These are phyloP conservation scores for Butyriboletus loyo DNA, from an alignment of 768 basidiomycete species.

Conservation along the genomic window DNA sequence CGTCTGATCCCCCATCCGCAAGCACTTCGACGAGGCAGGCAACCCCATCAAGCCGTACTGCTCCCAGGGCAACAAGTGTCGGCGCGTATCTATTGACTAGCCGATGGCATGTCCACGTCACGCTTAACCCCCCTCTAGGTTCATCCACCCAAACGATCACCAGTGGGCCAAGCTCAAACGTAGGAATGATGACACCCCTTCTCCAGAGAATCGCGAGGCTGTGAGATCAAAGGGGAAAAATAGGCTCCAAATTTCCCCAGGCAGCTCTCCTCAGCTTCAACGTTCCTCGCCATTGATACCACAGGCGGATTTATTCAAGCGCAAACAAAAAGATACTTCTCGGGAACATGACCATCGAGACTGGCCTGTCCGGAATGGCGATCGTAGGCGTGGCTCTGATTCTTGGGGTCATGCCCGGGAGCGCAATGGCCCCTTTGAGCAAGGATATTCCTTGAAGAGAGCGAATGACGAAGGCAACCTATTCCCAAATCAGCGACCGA, in stretches of 20 bases:
- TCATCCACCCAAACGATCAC: constrained; percentile 49
- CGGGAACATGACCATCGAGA: constrained; percentile 25
- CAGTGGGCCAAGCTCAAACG: constrained; percentile 36
- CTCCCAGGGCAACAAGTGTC: constrained; percentile 46
- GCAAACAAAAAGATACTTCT: constrained; percentile 22
- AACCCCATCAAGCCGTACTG: constrained; percentile 42
- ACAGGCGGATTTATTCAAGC: constrained; percentile 44
- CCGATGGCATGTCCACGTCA: constrained; percentile 3
- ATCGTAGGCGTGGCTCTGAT: constrained; percentile 25
- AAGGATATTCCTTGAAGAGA: constrained; percentile 24
- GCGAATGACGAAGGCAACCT: constrained; percentile 20
- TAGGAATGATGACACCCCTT: constrained; percentile 12
- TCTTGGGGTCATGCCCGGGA: constrained; percentile 22
- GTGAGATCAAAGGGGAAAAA: constrained; percentile 24
- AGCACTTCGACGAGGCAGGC: constrained; percentile 51
- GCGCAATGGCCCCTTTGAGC: constrained; percentile 12
- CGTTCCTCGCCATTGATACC: constrained; percentile 39
- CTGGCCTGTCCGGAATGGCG: constrained; percentile 17
- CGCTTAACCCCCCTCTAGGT: constrained; percentile 30
- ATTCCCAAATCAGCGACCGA: constrained; percentile 29
- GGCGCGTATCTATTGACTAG: constrained; percentile 35
- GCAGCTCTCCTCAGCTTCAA: constrained; percentile 17
- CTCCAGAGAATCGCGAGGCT: constrained; percentile 22
- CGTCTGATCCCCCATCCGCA: constrained; percentile 15
- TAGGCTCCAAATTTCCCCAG: constrained; percentile 16